These are phyloP conservation scores for Discostella stelligera DNA, from an alignment of 352 stramenopile genomes.

Conservation along the genomic window DNA sequence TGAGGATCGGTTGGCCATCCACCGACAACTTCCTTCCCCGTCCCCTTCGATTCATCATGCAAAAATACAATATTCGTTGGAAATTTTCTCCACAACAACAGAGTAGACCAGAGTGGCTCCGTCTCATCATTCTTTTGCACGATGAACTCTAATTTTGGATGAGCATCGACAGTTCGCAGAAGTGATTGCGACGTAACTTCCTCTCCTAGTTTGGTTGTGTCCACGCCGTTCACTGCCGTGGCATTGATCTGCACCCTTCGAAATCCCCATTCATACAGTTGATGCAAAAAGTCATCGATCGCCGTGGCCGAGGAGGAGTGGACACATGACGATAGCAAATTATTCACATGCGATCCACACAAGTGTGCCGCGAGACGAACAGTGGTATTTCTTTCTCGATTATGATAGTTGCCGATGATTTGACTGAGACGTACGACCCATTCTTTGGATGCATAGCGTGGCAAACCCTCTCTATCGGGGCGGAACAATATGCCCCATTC, in stretches of 20 bases:
- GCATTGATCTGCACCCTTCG: constrained; percentile 85
- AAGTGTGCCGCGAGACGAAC: constrained; percentile 84
- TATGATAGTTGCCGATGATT: constrained; percentile 17
- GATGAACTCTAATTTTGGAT: constrained; percentile 83
- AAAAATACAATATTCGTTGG: constrained; percentile 81
- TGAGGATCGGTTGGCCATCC: constrained; percentile 57
- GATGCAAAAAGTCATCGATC: constrained; percentile 70
- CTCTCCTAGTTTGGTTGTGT: constrained; percentile 58
- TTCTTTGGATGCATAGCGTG: constrained; percentile 73
- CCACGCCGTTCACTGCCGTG: constrained; percentile 83
- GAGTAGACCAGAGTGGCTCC: constrained; percentile 63
- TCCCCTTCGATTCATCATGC: constrained; percentile 84
- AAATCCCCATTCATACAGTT: constrained; percentile 75
- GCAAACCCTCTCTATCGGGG: constrained; percentile 80
- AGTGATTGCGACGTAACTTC: constrained; percentile 55
- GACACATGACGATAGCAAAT: constrained; percentile 62
- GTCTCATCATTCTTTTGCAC: constrained; percentile 85
- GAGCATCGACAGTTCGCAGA: constrained; percentile 40
- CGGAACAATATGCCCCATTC: constrained; percentile 86
- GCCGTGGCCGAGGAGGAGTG: constrained; percentile 18
- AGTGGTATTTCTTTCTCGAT: neutral
- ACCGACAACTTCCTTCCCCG: constrained; percentile 59
- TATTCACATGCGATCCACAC: constrained; percentile 80
- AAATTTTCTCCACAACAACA: constrained; percentile 19
- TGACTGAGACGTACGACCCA: constrained; percentile 64